These are phyloP conservation scores for Septoria petroselini DNA, from an alignment of 2,329 filamentous ascomycete species.

Conservation along the genomic window DNA sequence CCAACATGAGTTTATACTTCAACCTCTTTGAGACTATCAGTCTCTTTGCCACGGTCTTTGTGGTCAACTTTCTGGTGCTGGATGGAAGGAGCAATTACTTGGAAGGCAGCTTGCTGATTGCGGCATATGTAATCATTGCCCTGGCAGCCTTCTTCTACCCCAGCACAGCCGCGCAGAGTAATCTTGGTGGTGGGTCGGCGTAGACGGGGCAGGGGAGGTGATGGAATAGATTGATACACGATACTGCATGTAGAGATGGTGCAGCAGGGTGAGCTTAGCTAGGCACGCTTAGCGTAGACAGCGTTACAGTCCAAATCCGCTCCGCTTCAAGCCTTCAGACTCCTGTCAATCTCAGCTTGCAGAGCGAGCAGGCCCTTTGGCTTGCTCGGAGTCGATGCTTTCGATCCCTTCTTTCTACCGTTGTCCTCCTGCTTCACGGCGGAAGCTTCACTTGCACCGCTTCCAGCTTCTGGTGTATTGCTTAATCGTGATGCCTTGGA, in stretches of 20 bases:
- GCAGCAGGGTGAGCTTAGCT: no score
- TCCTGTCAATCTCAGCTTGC: neutral
- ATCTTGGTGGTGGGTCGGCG: slow-evolving; percentile 41
- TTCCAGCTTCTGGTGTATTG: neutral
- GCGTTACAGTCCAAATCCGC: no score
- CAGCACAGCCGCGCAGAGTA: slow-evolving; percentile 41
- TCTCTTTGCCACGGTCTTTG: slow-evolving; percentile 76
- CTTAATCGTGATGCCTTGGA: no score
- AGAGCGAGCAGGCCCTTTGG: neutral
- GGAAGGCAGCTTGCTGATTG: slow-evolving; percentile 72
- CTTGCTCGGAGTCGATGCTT: neutral
- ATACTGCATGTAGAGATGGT: no score
- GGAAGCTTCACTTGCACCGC: neutral
- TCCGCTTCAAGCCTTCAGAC: neutral
- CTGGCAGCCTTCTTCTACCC: slow-evolving; percentile 52
- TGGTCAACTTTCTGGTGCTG: slow-evolving; percentile 81
- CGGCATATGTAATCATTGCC: slow-evolving; percentile 76
- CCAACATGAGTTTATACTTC: slow-evolving; percentile 65
- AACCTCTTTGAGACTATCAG: slow-evolving; percentile 64
- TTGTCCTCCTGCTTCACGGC: neutral
- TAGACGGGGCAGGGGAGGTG: neutral
- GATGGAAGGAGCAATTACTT: slow-evolving; percentile 82
- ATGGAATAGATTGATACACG: no score
- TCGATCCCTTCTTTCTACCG: neutral
- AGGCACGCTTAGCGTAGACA: no score